Evolutionary conservation across 768 basidiomycete species (phyloP), one percentile per base, ranked within the genome.

Genomic region (Sutorius australiensis): DNA sequence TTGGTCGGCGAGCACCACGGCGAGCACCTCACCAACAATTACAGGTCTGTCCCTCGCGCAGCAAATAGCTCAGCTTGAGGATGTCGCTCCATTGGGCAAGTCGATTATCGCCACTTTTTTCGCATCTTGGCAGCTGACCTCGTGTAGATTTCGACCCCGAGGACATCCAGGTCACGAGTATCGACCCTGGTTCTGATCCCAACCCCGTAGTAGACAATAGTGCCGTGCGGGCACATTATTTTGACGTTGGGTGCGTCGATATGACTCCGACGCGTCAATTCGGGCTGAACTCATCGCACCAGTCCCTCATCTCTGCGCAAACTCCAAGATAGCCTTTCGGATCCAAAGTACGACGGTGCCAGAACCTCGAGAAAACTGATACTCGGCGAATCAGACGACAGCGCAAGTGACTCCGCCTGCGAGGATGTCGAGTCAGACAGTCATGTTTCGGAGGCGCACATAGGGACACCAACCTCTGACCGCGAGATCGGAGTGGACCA

Each of bases 31-130:
- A 53, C n/a, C 30, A 40, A 11, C 1, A 1, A 42, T 39, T 24
- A 12, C 55, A 77, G 77, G 78, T 28, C 67, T 86, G 33, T 83
- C 87, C 3, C 77, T 90, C 24, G 84, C 82, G 3, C 81, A 95
- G 65, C 92, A 95, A 64, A 82, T 97, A 38, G 87, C 86, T 34
- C 80, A 87, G 63, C 81, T 98, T 24, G 80, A 89, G 43, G 81
- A 89, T 47, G 72, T 84, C 19, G 78, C 83, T 11, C 88, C 88
- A 45, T 70, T 75, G 34, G 89, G 92, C 87, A 63, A 55, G 79
- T 71, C 19, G n/a, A 30, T 24, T 24, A 39, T 45, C 24, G 36
- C 51, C 30, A 48, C 44, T 34, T 50, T 21, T 47, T 53, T 51
- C 33, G 27, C 41, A 27, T 31, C 32, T 48, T 24, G 24, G 24